Evolutionary conservation across 1,139 yeast species (phyloP), one percentile per base, ranked within the genome.

Genomic region (Kodamaea ohmeri): DNA sequence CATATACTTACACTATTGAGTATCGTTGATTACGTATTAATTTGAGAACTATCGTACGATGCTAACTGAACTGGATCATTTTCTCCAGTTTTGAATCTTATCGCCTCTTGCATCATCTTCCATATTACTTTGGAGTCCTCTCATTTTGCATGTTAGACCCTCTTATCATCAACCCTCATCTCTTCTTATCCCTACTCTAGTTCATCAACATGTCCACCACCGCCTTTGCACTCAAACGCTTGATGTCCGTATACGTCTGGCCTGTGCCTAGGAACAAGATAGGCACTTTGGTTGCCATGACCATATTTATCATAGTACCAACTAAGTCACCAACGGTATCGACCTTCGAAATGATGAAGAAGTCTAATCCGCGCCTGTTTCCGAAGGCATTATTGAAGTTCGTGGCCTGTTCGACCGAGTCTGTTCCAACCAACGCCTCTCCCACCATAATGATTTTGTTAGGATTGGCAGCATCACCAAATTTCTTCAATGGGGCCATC

Each of bases 371-470:
- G 41, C 97, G 71, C 34, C 75, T 77, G 43, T 83, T 81, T 11
- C 98, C 98, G 64, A 94, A 92, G 0, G 97, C 97, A 49, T 79
- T 78, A 58, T 92, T 90, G 64, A 92, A 92, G 57, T 92, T 90
- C 40, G 78, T 78, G 0, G 98, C 98, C 59, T 92, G 98, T 57
- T 86, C 88, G 4, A 92, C 97, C 1, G 97, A 88, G 57, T 92
- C 98, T 0, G 97, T 90, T 15, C 98, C 98, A 1, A 90, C 98
- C 34, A 92, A 71, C 0, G 98, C 98, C 60, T 92, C 98, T 32
- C 97, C 98, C 14, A 92, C 98, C 97, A 92, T 92, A 53, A 92
- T 89, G 54, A 92, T 90, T 63, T 87, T 90, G 62, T 92, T 94
- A 1, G 98, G 98, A 42, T 87, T 77, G 3, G 97, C 97, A 36